These are phyloP conservation scores for Aspergillus campestris DNA, from an alignment of 495 filamentous ascomycete genomes.

Conservation along the genomic window DNA sequence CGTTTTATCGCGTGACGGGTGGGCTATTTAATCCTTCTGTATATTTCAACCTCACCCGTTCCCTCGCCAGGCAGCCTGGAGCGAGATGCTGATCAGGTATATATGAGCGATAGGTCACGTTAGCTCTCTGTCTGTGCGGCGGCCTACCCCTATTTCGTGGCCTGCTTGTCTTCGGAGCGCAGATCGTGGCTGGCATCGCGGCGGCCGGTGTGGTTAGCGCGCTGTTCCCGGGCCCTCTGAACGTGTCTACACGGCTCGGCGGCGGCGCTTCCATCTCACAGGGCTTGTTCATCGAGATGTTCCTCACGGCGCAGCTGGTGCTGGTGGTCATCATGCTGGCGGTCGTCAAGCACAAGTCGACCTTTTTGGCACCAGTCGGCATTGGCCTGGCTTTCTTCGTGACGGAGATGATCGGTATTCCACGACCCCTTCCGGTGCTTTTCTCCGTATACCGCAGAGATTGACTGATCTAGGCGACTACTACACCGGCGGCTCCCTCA, in stretches of 20 bases:
- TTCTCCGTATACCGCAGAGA: background rate
- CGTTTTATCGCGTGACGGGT: slow-evolving; percentile 74
- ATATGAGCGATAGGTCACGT: slow-evolving; percentile 38
- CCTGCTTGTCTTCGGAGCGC: slow-evolving; percentile 41
- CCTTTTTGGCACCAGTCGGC: slow-evolving; percentile 68
- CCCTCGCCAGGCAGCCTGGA: background rate
- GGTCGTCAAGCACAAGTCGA: slow-evolving; percentile 73
- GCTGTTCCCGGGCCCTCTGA: slow-evolving; percentile 54
- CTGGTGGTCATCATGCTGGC: slow-evolving; percentile 78
- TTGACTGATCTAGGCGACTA: slow-evolving; percentile 44
- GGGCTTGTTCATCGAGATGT: slow-evolving; percentile 72
- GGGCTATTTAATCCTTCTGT: slow-evolving; percentile 78
- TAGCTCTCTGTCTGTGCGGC: slow-evolving; percentile 49
- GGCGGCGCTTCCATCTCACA: slow-evolving; percentile 50
- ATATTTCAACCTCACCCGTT: slow-evolving; percentile 10
- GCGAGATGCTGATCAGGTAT: background rate
- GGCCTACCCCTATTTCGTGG: slow-evolving; percentile 46
- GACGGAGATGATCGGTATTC: slow-evolving; percentile 53
- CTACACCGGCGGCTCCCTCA: slow-evolving; percentile 66
- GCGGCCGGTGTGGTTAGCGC: slow-evolving; percentile 52
- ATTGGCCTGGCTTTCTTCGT: slow-evolving; percentile 71
- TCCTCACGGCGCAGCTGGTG: slow-evolving; percentile 69
- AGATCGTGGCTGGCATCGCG: slow-evolving; percentile 51
- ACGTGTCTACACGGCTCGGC: slow-evolving; percentile 52
- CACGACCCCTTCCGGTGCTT: background rate